Base-by-base conservation (phyloP, 306 rosid genomes). In the Trifolium repens region DNA sequence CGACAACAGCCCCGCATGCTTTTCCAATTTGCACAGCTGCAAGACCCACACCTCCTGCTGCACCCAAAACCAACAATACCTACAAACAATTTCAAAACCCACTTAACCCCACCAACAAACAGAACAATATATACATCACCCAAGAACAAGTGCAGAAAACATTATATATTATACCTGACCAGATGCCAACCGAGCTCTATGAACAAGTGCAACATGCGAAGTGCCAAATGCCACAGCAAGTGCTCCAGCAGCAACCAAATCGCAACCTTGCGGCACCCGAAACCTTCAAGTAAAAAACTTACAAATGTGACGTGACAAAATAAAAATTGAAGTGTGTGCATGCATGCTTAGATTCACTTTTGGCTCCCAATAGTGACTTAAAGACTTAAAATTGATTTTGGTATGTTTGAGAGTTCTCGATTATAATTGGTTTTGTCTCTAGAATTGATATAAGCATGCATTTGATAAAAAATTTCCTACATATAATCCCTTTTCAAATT, bases 41-140 rank as follows among this genome's bases (percentile, higher is more conserved):
- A 79, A 94, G 85, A 52, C 99, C 97, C 35, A 92, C 99, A 9
- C 96, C 99, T 30, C 99, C 97, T 22, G 97, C 97, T 6, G 97
- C 99, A 75, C 96, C 99, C 69, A 94, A 92, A 76, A 94, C 96
- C 83, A 94, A 69, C 85, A 94, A 79, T 26, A 94, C 98, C 98
- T 93, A 67, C 46, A 80, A 43, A 43, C 57, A 67, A 67, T 47
- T 52, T 54, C 74, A 72, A 26, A 13, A 40, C 54, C 53, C 50
- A 65, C 7, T 74, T 22, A 64, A 78, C 14, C 49, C 59, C 74
- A 26, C 65, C 32, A 59, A 49, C 50, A 68, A 66, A 74, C 63
- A 78, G 15, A 72, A 79, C 37, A 78, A 70, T 3, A 69, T n/a
- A 9, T 63, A 67, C 17, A 46, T 35, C 9, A 24, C 15, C 12